phyloP scores from a whole-genome alignment of 1,284 basidiomycete genomes.

The Pascua sp. region DNA sequence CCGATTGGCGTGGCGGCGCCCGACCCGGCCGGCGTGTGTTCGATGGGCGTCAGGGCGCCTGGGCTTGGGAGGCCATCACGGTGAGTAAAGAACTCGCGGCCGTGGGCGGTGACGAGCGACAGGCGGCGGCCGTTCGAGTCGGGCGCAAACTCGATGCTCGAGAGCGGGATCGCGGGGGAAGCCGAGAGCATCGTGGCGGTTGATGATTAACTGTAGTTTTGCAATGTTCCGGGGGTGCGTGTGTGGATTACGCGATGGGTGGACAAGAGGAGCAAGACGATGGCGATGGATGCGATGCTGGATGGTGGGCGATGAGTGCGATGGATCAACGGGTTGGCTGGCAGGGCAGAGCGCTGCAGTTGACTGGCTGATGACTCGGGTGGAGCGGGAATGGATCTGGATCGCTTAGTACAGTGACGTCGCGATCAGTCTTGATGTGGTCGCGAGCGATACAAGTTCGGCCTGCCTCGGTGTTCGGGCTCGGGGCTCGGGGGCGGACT shows the following conservation, averaged over 20 bases:
- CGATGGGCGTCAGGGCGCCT: conserved; percentile 42
- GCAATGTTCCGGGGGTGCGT: background rate
- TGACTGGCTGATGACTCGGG: background rate
- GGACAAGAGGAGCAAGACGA: background rate
- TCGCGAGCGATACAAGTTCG: too few species aligned
- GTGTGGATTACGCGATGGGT: background rate
- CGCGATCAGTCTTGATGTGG: too few species aligned
- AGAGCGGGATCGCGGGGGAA: conserved; percentile 43
- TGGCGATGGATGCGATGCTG: background rate
- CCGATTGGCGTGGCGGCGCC: conserved; percentile 17
- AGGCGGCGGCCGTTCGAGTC: conserved; percentile 28
- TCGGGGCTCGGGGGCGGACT: too few species aligned
- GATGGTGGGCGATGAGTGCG: too few species aligned
- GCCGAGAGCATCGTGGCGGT: conserved; percentile 42
- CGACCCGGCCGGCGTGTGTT: conserved; percentile 24
- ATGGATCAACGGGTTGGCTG: background rate
- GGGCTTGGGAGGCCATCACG: conserved; percentile 46
- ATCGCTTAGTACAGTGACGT: too few species aligned
- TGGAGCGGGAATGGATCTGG: too few species aligned
- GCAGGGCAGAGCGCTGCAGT: background rate
- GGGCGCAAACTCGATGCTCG: conserved; percentile 35
- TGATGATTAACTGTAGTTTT: background rate
- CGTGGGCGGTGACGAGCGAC: conserved; percentile 41
- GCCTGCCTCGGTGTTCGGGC: too few species aligned
- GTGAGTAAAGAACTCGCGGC: conserved; percentile 40